phyloP scores from a whole-genome alignment of 228 moss, liverwort and hornwort genomes.

The Sphagnum fallax region DNA sequence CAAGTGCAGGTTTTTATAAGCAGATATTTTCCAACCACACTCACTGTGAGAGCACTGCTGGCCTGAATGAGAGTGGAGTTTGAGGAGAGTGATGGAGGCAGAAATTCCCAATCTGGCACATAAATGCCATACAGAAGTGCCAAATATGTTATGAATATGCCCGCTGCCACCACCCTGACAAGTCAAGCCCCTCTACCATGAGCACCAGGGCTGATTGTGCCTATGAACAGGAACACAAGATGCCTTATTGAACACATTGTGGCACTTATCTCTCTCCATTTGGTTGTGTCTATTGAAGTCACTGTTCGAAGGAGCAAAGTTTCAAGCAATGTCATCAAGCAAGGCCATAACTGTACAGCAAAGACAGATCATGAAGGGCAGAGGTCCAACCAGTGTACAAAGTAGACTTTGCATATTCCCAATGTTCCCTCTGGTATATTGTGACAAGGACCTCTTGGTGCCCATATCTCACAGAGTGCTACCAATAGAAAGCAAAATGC shows the following conservation, averaged over 20 bases:
- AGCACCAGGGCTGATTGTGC: neutral
- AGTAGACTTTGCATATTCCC: conserved; percentile 48
- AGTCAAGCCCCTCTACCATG: conserved; percentile 12
- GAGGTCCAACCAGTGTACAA: conserved; percentile 55
- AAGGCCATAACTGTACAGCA: no score
- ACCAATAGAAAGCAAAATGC: conserved; percentile 65
- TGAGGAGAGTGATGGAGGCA: conserved; percentile 3
- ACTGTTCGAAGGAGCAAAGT: no score
- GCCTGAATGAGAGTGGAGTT: conserved; percentile 6
- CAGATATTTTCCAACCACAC: neutral
- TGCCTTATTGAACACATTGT: no score
- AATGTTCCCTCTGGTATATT: conserved; percentile 34
- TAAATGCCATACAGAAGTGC: conserved; percentile 49
- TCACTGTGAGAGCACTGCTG: neutral
- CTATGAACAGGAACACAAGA: no score
- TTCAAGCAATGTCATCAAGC: no score
- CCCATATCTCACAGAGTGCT: conserved; percentile 77
- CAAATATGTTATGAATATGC: conserved; percentile 50
- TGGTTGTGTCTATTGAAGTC: no score
- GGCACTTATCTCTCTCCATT: no score
- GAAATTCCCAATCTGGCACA: conserved; percentile 49
- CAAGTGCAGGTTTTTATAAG: no score
- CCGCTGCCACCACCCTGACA: conserved; percentile 67
- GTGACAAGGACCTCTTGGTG: conserved; percentile 25
- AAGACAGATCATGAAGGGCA: no score